These are phyloP conservation scores for Hericium coralloides DNA, from an alignment of 768 basidiomycete genomes.

Conservation along the genomic window DNA sequence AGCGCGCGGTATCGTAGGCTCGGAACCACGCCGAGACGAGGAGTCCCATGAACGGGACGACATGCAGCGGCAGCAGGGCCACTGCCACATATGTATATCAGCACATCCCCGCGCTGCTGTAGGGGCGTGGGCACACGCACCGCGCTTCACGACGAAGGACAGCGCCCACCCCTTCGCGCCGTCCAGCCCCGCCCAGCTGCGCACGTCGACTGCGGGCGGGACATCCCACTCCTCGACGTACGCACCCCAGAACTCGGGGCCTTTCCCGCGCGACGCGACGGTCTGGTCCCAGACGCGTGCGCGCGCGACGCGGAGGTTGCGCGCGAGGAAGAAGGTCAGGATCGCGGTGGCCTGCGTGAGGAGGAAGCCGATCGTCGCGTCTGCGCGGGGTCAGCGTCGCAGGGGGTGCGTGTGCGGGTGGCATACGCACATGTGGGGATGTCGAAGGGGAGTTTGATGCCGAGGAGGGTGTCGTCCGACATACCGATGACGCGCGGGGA, in stretches of 20 bases:
- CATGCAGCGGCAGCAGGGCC: conserved; percentile 54
- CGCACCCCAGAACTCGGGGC: conserved; percentile 73
- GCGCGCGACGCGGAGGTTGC: conserved; percentile 74
- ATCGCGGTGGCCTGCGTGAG: conserved; percentile 69
- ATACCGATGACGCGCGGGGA: conserved; percentile 58
- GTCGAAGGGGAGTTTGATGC: conserved; percentile 55
- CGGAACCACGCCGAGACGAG: conserved; percentile 55
- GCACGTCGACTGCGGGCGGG: conserved; percentile 38
- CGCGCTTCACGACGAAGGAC: conserved; percentile 35
- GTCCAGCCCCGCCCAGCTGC: conserved; percentile 22
- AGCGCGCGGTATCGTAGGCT: conserved; percentile 55
- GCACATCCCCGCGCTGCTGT: conserved; percentile 12
- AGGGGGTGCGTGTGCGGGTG: neutral
- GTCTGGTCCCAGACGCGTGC: conserved; percentile 78
- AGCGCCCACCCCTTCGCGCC: conserved; percentile 30
- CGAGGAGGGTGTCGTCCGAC: conserved; percentile 55
- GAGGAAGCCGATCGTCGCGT: conserved; percentile 66
- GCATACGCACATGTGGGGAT: conserved; percentile 59
- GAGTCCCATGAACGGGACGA: conserved; percentile 53
- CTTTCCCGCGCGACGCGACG: conserved; percentile 74
- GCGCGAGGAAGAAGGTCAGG: conserved; percentile 73
- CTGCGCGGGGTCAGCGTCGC: conserved; percentile 27
- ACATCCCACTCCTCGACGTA: conserved; percentile 77
- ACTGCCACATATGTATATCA: conserved; percentile 25
- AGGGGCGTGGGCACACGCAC: conserved; percentile 21